A percentile compares a stretch with the other conserved stretches of the same genome.
Evolutionary conservation across 1,284 basidiomycete genomes (phyloP).

Genomic region (Cutaneotrichosporon dermatis): DNA sequence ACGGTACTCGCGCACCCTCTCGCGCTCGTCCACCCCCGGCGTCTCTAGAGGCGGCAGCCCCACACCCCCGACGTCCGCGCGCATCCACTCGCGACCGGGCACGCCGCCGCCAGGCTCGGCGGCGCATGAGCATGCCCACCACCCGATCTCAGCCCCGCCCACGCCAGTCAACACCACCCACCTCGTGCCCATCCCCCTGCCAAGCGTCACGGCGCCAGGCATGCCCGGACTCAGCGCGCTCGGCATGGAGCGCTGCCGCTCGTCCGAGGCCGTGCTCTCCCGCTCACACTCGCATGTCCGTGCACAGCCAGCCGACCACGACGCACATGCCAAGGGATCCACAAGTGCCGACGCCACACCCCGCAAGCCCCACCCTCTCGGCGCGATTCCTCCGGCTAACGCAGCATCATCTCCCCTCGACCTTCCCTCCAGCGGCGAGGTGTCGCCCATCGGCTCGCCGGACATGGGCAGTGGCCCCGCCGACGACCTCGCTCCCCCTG

Average conservation of each 20-base stretch:
- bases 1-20: slow-evolving; percentile 12
- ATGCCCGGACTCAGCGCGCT: slow-evolving; percentile 14
- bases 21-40: slow-evolving; percentile 19
- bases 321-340: slow-evolving; percentile 5
- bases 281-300: slow-evolving; percentile 12
- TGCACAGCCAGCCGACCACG: neutral
- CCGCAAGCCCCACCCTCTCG: slow-evolving; percentile 17
- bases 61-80: slow-evolving; percentile 17
- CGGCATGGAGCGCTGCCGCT: slow-evolving; percentile 42
- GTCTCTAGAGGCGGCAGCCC: slow-evolving; percentile 9
- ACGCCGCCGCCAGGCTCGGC: slow-evolving; percentile 15
- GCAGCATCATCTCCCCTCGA: neutral
- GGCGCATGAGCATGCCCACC: slow-evolving; percentile 8
- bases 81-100: slow-evolving; percentile 19
- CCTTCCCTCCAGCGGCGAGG: slow-evolving; percentile 1
- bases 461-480: slow-evolving; percentile 3
- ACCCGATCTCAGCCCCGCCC: slow-evolving; percentile 41
- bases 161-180: slow-evolving; percentile 45
- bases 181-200: slow-evolving; percentile 31
- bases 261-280: slow-evolving; percentile 34
- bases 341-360: slow-evolving; percentile 15
- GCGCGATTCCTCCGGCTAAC: neutral
- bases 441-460: slow-evolving; percentile 10
- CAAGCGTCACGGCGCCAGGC: slow-evolving; percentile 15
- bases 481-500: neutral